phyloP scores from a whole-genome alignment of 352 stramenopile genomes.

The Phytophthora hibernalis region DNA sequence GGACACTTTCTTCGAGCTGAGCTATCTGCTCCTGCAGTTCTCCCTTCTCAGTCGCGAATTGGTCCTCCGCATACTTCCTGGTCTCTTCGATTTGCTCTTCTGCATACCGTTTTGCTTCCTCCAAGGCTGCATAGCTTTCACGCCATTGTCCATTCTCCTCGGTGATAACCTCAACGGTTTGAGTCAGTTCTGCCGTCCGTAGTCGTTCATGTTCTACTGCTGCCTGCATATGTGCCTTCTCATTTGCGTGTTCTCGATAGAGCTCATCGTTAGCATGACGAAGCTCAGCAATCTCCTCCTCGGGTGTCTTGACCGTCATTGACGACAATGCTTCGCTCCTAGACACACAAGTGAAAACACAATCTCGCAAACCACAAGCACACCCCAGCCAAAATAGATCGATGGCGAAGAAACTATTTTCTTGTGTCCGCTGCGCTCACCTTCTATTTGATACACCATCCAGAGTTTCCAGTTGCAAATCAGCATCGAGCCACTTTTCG shows the following conservation, averaged over 20 bases:
- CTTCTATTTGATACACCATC: neutral
- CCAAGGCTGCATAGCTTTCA: constrained; percentile 63
- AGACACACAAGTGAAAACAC: constrained; percentile 5
- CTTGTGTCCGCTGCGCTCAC: neutral
- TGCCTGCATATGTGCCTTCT: constrained; percentile 83
- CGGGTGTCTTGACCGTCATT: constrained; percentile 41
- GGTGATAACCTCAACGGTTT: constrained; percentile 51
- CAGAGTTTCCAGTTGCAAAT: constrained; percentile 34
- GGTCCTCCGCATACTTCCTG: constrained; percentile 26
- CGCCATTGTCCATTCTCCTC: constrained; percentile 72
- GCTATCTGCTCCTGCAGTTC: constrained; percentile 62
- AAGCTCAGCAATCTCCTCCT: constrained; percentile 63
- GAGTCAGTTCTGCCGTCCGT: constrained; percentile 46
- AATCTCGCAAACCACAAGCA: neutral
- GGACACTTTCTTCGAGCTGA: constrained; percentile 58
- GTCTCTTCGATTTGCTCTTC: constrained; percentile 58
- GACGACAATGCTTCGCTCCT: constrained; percentile 3
- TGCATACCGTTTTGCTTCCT: constrained; percentile 50
- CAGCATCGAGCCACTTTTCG: constrained; percentile 31
- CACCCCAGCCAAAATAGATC: constrained; percentile 34
- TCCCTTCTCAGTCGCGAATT: constrained; percentile 39
- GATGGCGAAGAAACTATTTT: constrained; percentile 21
- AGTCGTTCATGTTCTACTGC: constrained; percentile 72
- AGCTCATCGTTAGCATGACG: constrained; percentile 65
- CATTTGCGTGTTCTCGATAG: constrained; percentile 71